Percentiles rank a stretch among this genome's conserved stretches.
These are phyloP conservation scores for Wallacemonas sp. DNA, from an alignment of 208 protist species.

Conservation along the genomic window DNA sequence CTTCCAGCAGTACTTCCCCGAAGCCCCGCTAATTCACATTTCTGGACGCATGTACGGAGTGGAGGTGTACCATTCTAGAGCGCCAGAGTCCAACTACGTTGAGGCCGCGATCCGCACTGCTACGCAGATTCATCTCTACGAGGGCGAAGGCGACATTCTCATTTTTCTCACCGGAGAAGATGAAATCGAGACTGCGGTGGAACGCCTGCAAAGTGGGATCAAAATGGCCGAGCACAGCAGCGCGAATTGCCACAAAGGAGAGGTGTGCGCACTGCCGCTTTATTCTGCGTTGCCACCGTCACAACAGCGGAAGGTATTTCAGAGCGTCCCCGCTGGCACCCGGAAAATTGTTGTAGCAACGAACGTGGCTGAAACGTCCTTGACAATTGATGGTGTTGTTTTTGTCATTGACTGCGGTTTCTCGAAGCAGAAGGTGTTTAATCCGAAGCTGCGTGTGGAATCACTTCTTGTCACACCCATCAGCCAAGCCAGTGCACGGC, in stretches of 20 bases:
- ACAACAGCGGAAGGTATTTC: constrained; percentile 97
- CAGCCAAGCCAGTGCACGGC: constrained; percentile 95
- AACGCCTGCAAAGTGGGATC: constrained; percentile 92
- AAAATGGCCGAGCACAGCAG: constrained; percentile 77
- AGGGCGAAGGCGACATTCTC: constrained; percentile 98
- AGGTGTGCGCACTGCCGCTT: constrained; percentile 94
- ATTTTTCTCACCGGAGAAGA: constrained; percentile 99
- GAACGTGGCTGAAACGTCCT: constrained; percentile 99
- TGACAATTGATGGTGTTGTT: constrained; percentile 99
- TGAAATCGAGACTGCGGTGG: constrained; percentile 98
- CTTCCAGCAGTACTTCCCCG: constrained; percentile 97
- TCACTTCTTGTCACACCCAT: constrained; percentile 97
- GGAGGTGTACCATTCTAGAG: constrained; percentile 84
- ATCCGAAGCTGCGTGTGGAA: constrained; percentile 97
- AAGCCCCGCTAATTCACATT: constrained; percentile 97
- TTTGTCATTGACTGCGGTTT: constrained; percentile 99
- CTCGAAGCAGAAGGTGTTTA: constrained; percentile 97
- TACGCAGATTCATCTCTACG: constrained; percentile 97
- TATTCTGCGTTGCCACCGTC: constrained; percentile 98
- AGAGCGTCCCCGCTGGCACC: constrained; percentile 81
- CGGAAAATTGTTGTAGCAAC: constrained; percentile 98
- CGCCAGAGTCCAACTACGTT: constrained; percentile 95
- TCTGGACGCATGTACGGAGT: constrained; percentile 96
- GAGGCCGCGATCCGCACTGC: constrained; percentile 96
- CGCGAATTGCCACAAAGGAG: constrained; percentile 70